Evolutionary conservation across 352 stramenopile genomes (phyloP), one percentile per base, ranked within the genome.

Genomic region (Thalassiosira mediterranea): DNA sequence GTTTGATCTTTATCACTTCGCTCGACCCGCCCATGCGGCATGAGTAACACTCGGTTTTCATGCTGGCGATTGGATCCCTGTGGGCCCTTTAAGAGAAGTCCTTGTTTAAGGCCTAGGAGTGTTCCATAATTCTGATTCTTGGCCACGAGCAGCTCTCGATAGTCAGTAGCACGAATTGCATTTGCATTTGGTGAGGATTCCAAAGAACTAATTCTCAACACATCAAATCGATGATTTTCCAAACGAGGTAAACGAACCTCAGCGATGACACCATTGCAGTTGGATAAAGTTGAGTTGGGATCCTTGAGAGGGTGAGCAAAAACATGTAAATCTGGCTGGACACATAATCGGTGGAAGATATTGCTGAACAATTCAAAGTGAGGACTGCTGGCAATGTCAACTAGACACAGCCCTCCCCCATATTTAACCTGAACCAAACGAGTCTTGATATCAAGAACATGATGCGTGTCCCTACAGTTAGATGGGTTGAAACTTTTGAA

Each of bases 111-210:
- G 19, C 40, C 57, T 13, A 34, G 10, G 37, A 66, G 57, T 8
- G 57, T 56, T 31, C 57, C 40, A 32, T 2, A 66, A 66, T 66
- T 56, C 19, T 66, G 57, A 56, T 56, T 37, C 26, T 29, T 11
- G 13, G 38, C 42, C 37, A 66, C 57, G 34, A 32, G 13, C 4
- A 63, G 34, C 10, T 49, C 19, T 21, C 15, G 7, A 63, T 63
- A 48, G 29, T 63, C 34, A 48, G 32, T 63, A 29, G 54, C 29
- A 2, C 54, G 29, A 49, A 63, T 63, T 1, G 28, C 31, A 25
- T 63, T 63, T 2, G 10, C 42, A 28, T 42, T 7, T 13, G 34
- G 7, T 13, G 34, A 13, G 34, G 54, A 48, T 28, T 23, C 7
- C 4, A 48, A 5, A 1, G 2, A 2, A 25, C 31, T n/a, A n/a